These are phyloP conservation scores for Fragosphaeria purpurea DNA, from an alignment of 2,329 filamentous ascomycete genomes.

Conservation along the genomic window DNA sequence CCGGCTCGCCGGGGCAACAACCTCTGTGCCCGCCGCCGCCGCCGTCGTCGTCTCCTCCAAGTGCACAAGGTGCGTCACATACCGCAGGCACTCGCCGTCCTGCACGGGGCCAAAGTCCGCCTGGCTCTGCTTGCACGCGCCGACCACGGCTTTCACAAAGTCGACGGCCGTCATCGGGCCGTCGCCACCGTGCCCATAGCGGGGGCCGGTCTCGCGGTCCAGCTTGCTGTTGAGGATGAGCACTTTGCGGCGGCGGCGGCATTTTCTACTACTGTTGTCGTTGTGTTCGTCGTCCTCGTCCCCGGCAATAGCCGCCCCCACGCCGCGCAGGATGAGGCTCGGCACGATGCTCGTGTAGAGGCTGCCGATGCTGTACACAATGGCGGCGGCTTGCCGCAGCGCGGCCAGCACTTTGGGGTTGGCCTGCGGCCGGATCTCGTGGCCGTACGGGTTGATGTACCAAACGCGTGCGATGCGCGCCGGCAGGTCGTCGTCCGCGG, in stretches of 20 bases:
- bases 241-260: conserved; percentile 51
- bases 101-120: conserved; percentile 27
- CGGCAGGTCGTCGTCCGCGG: conserved; percentile 62
- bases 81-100: conserved; percentile 46
- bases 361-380: conserved; percentile 90
- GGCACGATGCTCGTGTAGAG: conserved; percentile 86
- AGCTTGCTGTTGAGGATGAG: conserved; percentile 74
- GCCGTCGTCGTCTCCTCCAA: conserved; percentile 45
- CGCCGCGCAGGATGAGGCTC: conserved; percentile 64
- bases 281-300: conserved; percentile 20
- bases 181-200: conserved; percentile 13
- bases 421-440: conserved; percentile 77
- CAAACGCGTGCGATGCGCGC: conserved; percentile 72
- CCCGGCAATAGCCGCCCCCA: conserved; percentile 53
- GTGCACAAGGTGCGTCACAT: conserved; percentile 78
- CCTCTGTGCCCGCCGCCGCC: too few species aligned
- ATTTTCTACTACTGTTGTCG: too few species aligned
- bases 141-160: conserved; percentile 71
- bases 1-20: conserved; percentile 26
- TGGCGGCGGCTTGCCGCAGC: conserved; percentile 50
- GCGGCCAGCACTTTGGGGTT: conserved; percentile 72
- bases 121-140: conserved; percentile 61
- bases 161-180: conserved; percentile 63
- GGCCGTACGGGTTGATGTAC: conserved; percentile 99
- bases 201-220: conserved; percentile 79